phyloP scores from a whole-genome alignment of 345 rosid species.

The Zanthoxylum bungeanum region DNA sequence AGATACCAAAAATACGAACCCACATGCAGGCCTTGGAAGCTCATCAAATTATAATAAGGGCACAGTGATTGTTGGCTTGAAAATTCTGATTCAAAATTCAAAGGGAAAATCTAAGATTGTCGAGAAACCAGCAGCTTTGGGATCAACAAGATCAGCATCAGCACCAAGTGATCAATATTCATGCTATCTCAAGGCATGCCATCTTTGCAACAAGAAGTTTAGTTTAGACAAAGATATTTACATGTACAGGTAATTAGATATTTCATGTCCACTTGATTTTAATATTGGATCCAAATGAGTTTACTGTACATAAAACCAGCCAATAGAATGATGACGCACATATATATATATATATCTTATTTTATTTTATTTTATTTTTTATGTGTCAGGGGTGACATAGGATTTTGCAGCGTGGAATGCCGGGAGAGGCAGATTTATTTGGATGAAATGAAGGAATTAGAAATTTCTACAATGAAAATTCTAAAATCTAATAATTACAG shows the following conservation, averaged over 20 bases:
- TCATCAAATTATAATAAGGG: constrained; percentile 2
- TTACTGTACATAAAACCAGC: background rate
- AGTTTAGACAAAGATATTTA: constrained; percentile 59
- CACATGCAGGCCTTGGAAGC: background rate
- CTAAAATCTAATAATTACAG: constrained; percentile 31
- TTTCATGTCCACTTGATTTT: no score
- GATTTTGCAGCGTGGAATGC: constrained; percentile 75
- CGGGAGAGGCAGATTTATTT: constrained; percentile 55
- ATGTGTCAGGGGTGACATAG: constrained; percentile 69
- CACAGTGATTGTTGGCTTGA: constrained; percentile 51
- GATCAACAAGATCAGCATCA: background rate
- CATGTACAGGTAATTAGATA: constrained; percentile 71
- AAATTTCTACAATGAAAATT: constrained; percentile 38
- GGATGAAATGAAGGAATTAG: constrained; percentile 61
- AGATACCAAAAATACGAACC: background rate
- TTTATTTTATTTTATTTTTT: no score
- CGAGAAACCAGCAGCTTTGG: constrained; percentile 38
- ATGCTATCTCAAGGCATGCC: constrained; percentile 59
- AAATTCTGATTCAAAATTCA: constrained; percentile 38
- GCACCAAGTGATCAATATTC: constrained; percentile 6
- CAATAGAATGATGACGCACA: background rate
- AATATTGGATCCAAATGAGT: no score
- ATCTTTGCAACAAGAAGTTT: constrained; percentile 50
- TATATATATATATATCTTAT: no score
- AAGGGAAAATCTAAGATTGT: constrained; percentile 37